These are phyloP conservation scores for Termitomyces sp. DNA, from an alignment of 768 basidiomycete genomes.

Conservation along the genomic window DNA sequence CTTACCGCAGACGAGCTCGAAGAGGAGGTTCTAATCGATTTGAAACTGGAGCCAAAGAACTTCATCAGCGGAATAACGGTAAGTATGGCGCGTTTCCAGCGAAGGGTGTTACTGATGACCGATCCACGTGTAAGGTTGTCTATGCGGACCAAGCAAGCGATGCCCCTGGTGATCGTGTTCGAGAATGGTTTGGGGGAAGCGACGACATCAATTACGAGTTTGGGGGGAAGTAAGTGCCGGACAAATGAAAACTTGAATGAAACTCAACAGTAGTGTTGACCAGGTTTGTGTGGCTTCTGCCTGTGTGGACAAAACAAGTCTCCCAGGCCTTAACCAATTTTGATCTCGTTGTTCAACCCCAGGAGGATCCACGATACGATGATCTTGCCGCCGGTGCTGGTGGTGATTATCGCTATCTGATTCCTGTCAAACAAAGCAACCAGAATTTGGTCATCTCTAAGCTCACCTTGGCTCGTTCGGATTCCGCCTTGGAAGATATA, in stretches of 20 bases:
- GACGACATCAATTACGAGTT: not conserved
- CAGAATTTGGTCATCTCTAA: not conserved
- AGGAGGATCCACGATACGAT: not conserved
- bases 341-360: not conserved
- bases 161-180: not conserved
- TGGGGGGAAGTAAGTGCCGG: not conserved
- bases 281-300: slow-evolving; percentile 6
- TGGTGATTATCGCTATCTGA: slow-evolving; percentile 2
- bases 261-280: not conserved
- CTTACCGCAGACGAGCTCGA: not conserved
- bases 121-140: not conserved
- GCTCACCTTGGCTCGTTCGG: not conserved
- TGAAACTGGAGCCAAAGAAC: not conserved
- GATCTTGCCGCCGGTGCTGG: slow-evolving; percentile 1
- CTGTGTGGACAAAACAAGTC: not conserved
- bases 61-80: not conserved
- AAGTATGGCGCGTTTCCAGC: not conserved
- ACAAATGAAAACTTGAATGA: not conserved
- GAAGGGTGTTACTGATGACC: not conserved
- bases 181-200: not conserved
- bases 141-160: not conserved
- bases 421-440: not conserved
- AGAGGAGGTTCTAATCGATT: not conserved
- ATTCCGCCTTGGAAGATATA: no score
- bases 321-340: not conserved